phyloP scores from a whole-genome alignment of 2,329 filamentous ascomycete species.

The Zalaria obscura region DNA sequence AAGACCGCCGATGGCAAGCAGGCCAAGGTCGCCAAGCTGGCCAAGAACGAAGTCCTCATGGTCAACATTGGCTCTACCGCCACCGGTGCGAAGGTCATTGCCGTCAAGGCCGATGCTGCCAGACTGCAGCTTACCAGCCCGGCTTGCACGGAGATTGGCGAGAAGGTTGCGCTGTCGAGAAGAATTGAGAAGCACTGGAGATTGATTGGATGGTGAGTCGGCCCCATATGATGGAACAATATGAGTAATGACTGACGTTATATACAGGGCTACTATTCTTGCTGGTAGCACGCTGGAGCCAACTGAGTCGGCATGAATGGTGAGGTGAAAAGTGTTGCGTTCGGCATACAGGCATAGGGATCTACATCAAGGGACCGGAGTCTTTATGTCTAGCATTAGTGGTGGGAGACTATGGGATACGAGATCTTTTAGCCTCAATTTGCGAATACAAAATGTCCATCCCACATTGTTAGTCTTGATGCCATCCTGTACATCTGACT shows the following conservation, averaged over 20 bases:
- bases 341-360: no score
- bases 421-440: no score
- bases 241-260: background rate
- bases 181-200: slow-evolving; percentile 99
- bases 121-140: slow-evolving; percentile 74
- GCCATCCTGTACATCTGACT: no score
- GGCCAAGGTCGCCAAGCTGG: slow-evolving; percentile 94
- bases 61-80: slow-evolving; percentile 98
- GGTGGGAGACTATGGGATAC: no score
- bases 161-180: slow-evolving; percentile 92
- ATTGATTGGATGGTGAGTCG: slow-evolving; percentile 60
- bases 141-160: slow-evolving; percentile 90
- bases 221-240: background rate
- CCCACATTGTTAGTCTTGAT: no score
- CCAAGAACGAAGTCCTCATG: slow-evolving; percentile 99
- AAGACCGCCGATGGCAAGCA: slow-evolving; percentile 98
- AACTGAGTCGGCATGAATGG: slow-evolving; percentile 1
- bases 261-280: slow-evolving; percentile 15
- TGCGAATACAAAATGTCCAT: no score
- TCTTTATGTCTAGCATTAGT: no score
- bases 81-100: slow-evolving; percentile 91
- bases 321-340: no score
- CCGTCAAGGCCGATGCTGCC: slow-evolving; percentile 93
- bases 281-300: slow-evolving; percentile 17
- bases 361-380: no score